Conservation (phyloP, 257 asterid genomes). For the Plectranthus barbatus region DNA sequence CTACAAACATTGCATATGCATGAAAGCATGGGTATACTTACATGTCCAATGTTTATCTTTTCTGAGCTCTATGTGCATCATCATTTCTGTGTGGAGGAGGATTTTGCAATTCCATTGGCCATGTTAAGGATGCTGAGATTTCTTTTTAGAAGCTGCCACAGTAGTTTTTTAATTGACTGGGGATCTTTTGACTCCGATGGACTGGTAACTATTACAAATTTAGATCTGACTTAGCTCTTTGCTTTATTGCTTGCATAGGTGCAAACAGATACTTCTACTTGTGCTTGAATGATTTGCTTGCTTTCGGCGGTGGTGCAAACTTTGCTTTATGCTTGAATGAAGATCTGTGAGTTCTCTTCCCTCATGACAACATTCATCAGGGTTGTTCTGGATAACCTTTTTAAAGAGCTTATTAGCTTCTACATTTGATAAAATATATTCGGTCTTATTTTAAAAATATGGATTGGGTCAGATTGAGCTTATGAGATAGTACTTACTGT, state of each 20-base stretch:
- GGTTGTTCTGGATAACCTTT: not conserved
- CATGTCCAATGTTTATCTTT: no score
- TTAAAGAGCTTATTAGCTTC: not conserved
- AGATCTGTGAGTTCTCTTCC: conserved; percentile 62
- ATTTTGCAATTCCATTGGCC: not conserved
- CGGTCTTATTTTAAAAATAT: not conserved
- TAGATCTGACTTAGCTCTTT: not conserved
- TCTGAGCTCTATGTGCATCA: no score
- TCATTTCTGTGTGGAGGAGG: not conserved
- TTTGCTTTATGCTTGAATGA: conserved; percentile 77
- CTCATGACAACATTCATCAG: not conserved
- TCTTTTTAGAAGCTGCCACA: not conserved
- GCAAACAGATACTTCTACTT: conserved; percentile 77
- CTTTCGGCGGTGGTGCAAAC: conserved; percentile 89
- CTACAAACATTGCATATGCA: no score
- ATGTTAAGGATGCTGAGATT: not conserved
- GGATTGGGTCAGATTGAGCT: no score
- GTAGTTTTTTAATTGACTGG: not conserved
- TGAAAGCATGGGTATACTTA: no score
- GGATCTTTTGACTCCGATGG: not conserved
- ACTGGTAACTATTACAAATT: not conserved
- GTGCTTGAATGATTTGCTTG: conserved; percentile 84
- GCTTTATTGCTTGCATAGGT: conserved; percentile 35
- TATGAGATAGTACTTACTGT: no score
- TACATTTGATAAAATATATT: not conserved